A percentile compares a stretch with the other conserved stretches of the same genome.
Conservation (phyloP, 1,284 basidiomycete genomes). For the Melanopsichium pennsylvanicum region DNA sequence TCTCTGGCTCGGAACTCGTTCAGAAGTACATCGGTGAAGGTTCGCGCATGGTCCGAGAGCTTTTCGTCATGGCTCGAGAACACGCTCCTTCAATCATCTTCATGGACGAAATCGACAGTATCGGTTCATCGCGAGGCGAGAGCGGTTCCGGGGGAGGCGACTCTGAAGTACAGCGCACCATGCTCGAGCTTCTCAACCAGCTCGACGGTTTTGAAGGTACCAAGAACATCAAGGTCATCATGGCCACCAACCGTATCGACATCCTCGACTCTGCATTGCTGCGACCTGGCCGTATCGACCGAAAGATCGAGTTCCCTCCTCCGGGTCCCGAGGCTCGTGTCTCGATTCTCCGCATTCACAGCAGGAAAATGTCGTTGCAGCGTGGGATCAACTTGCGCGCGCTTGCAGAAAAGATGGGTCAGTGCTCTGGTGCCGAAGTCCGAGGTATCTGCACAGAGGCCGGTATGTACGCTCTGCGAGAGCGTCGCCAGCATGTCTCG, state of each 20-base stretch:
- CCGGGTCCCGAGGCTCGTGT: constrained; percentile 97
- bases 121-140: constrained; percentile 90
- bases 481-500: constrained; percentile 90
- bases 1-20: constrained; percentile 92
- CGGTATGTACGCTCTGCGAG: constrained; percentile 95
- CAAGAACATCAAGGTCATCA: constrained; percentile 98
- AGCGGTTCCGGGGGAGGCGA: constrained; percentile 79
- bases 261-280: constrained; percentile 94
- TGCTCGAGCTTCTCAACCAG: constrained; percentile 96
- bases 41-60: constrained; percentile 78
- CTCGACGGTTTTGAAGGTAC: constrained; percentile 96
- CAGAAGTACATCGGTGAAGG: constrained; percentile 99
- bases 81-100: constrained; percentile 99
- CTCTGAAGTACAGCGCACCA: constrained; percentile 96
- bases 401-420: constrained; percentile 98
- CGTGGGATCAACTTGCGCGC: constrained; percentile 94
- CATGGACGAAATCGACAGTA: constrained; percentile 99
- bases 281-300: constrained; percentile 94
- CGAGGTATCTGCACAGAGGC: constrained; percentile 98
- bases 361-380: constrained; percentile 98
- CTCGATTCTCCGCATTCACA: constrained; percentile 95
- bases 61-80: constrained; percentile 98
- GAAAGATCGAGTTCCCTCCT: constrained; percentile 99
- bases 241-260: constrained; percentile 98
- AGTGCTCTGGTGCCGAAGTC: constrained; percentile 96